Percentiles rank a stretch among this genome's conserved stretches.
Conservation (phyloP, 2,329 filamentous ascomycete genomes). For the Pezicula neosporulosa region DNA sequence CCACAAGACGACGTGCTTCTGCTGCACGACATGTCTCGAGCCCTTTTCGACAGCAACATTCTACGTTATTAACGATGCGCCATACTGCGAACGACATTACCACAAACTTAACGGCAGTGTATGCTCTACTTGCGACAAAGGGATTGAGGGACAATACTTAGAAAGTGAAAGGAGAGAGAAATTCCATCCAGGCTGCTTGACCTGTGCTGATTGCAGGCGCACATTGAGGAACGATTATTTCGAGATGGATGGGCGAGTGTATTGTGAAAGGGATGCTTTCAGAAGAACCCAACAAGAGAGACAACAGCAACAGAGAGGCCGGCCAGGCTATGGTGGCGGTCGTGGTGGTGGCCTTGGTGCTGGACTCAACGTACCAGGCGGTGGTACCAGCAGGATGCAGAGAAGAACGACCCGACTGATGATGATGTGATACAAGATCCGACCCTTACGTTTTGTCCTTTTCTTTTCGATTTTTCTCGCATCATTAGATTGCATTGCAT, state of each 20-base stretch:
- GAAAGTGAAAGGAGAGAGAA: conserved; percentile 77
- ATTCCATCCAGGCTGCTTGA: conserved; percentile 85
- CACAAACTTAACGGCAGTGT: conserved; percentile 87
- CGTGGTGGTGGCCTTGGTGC: conserved; percentile 11
- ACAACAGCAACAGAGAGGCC: conserved; percentile 1
- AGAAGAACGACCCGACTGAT: conserved; percentile 45
- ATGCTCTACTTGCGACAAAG: conserved; percentile 73
- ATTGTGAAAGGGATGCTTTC: conserved; percentile 82
- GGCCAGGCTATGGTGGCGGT: conserved; percentile 4
- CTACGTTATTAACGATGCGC: conserved; percentile 83
- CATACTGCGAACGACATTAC: conserved; percentile 91
- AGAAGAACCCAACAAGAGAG: conserved; percentile 21
- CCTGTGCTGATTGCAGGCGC: conserved; percentile 73
- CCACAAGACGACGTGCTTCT: conserved; percentile 89
- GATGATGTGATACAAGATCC: conserved; percentile 37
- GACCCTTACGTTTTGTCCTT: not conserved
- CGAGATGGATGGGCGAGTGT: conserved; percentile 75
- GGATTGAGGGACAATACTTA: conserved; percentile 92
- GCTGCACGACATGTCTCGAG: conserved; percentile 77
- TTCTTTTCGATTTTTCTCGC: not conserved
- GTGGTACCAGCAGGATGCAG: conserved; percentile 33
- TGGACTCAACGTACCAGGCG: conserved; percentile 3
- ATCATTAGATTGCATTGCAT: conserved; percentile 5
- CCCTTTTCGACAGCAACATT: conserved; percentile 88
- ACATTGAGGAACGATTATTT: conserved; percentile 84